Conservation (phyloP, 768 basidiomycete genomes). For the Boletus tylopilopsis region DNA sequence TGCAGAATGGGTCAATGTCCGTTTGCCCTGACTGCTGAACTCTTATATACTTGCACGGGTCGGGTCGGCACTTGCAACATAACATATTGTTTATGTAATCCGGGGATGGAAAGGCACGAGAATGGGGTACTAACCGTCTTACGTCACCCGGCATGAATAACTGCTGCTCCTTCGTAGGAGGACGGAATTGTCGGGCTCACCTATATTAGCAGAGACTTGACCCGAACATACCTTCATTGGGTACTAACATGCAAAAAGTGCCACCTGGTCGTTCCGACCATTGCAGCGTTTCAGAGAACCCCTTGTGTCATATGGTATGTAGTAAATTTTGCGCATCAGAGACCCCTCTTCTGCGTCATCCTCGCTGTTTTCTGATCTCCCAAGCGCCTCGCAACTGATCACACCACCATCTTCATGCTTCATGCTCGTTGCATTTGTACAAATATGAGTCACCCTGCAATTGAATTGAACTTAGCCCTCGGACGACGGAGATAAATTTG, state of each 20-base stretch:
- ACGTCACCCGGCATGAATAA: neutral
- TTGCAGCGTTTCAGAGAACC: neutral
- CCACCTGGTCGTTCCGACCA: neutral
- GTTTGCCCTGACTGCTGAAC: neutral
- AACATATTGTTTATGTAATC: constrained; percentile 16
- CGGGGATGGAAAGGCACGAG: constrained; percentile 12
- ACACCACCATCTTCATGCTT: neutral
- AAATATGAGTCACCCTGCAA: neutral
- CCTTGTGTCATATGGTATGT: neutral
- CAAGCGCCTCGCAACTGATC: neutral
- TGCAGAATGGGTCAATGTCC: neutral
- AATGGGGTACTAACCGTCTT: constrained; percentile 7
- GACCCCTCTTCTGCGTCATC: neutral
- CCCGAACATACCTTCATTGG: neutral
- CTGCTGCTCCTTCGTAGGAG: constrained; percentile 8
- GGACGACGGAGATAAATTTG: neutral
- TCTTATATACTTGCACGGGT: constrained; percentile 8
- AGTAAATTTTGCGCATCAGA: neutral
- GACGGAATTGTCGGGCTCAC: constrained; percentile 10
- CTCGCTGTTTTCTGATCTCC: too few relatives aligned
- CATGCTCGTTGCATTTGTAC: neutral
- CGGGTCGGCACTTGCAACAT: constrained; percentile 9
- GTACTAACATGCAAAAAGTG: neutral
- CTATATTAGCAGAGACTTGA: neutral
- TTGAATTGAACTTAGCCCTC: neutral